These are phyloP conservation scores for Tolypocladium ovalisporum DNA, from an alignment of 2,329 filamentous ascomycete genomes.

Conservation along the genomic window DNA sequence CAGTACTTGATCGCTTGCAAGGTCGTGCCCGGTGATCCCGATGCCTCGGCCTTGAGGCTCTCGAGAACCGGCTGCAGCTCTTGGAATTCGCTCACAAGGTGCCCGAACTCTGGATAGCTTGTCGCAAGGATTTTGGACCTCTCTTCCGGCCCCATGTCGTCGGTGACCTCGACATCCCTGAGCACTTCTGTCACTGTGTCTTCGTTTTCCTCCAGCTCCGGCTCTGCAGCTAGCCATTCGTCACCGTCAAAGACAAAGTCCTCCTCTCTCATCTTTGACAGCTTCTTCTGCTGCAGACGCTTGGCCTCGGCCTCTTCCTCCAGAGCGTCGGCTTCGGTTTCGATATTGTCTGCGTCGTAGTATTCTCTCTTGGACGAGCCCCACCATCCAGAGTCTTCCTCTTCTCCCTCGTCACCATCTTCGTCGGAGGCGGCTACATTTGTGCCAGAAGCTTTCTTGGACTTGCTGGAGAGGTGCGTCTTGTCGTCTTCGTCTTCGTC, in stretches of 20 bases:
- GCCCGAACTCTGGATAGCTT: constrained; percentile 87
- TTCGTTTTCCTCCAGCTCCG: constrained; percentile 36
- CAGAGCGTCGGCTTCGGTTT: constrained; percentile 58
- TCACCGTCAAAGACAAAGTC: constrained; percentile 90
- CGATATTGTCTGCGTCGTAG: constrained; percentile 73
- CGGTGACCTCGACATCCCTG: constrained; percentile 70
- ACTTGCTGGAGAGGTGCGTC: background rate
- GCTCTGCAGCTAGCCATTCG: constrained; percentile 62
- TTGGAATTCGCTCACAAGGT: constrained; percentile 69
- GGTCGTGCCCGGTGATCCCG: constrained; percentile 38
- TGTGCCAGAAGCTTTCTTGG: constrained; percentile 20
- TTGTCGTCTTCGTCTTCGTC: constrained; percentile 18
- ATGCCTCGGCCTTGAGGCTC: constrained; percentile 45
- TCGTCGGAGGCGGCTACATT: constrained; percentile 28
- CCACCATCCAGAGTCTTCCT: constrained; percentile 64
- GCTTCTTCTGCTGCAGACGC: constrained; percentile 79
- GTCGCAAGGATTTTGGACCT: constrained; percentile 63
- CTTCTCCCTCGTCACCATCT: constrained; percentile 36
- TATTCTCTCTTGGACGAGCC: constrained; percentile 82
- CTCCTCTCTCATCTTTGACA: constrained; percentile 77
- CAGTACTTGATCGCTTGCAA: constrained; percentile 64
- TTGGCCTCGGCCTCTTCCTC: constrained; percentile 89
- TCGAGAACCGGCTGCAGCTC: constrained; percentile 57
- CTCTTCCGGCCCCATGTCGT: constrained; percentile 67
- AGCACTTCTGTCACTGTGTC: constrained; percentile 77